A percentile compares a stretch with the other conserved stretches of the same genome.
phyloP scores from a whole-genome alignment of 192 early-diverging fungal genomes.

The Coemansia sp. region DNA sequence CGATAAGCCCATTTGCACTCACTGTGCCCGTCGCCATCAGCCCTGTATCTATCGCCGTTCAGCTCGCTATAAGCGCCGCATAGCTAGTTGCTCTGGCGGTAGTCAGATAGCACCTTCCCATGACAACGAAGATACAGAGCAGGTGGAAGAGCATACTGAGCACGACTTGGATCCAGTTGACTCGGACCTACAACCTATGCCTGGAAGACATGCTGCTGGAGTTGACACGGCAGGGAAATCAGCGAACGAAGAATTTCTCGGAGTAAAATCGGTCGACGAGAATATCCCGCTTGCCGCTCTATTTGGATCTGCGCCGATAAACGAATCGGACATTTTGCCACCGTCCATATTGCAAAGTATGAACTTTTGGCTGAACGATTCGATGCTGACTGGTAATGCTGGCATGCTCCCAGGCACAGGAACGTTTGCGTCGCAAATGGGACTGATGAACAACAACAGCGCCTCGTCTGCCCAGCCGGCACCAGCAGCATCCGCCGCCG shows the following conservation, averaged over 20 bases:
- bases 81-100: constrained; percentile 11
- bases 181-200: background rate
- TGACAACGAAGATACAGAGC: background rate
- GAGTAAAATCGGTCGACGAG: constrained; percentile 30
- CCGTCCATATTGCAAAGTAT: constrained; percentile 54
- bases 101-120: background rate
- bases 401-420: background rate
- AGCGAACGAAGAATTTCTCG: background rate
- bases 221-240: background rate
- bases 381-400: constrained; percentile 35
- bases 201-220: constrained; percentile 1
- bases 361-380: constrained; percentile 57
- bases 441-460: background rate
- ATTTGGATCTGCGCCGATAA: constrained; percentile 42
- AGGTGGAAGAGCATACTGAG: background rate
- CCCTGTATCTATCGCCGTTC: constrained; percentile 54
- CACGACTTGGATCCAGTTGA: background rate
- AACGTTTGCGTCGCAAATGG: constrained; percentile 2
- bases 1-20: constrained; percentile 51
- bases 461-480: constrained; percentile 6
- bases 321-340: constrained; percentile 52
- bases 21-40: constrained; percentile 53
- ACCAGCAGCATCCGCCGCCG: background rate
- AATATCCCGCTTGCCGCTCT: constrained; percentile 46
- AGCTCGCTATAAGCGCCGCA: constrained; percentile 54